phyloP scores from a whole-genome alignment of 352 stramenopile species.

The Peronospora farinosa region DNA sequence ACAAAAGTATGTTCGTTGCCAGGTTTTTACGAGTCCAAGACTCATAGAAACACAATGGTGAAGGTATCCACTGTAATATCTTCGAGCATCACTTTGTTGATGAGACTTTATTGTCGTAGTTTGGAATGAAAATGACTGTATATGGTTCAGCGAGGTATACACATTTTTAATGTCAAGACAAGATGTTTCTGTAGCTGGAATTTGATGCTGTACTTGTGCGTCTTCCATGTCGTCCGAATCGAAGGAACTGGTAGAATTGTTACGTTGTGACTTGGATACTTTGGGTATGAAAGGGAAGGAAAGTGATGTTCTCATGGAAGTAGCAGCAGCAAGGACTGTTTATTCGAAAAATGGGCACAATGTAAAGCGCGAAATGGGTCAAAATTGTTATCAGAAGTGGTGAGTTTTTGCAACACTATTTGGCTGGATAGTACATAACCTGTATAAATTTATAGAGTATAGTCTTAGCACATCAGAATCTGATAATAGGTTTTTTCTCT shows the following conservation, averaged over 20 bases:
- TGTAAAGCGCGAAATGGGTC: too few relatives aligned
- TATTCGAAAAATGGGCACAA: too few relatives aligned
- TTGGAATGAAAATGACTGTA: conserved; percentile 26
- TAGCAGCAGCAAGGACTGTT: too few relatives aligned
- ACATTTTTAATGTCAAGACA: conserved; percentile 9
- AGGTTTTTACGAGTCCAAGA: conserved; percentile 57
- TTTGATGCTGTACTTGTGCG: conserved; percentile 26
- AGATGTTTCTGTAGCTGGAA: conserved; percentile 12
- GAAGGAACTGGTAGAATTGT: conserved; percentile 24
- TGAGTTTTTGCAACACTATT: too few relatives aligned
- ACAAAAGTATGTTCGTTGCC: conserved; percentile 69
- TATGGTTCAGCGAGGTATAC: neutral
- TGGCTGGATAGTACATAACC: too few relatives aligned
- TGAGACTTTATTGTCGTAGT: conserved; percentile 50
- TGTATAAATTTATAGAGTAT: too few relatives aligned
- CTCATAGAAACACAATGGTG: conserved; percentile 50
- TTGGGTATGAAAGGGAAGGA: conserved; percentile 11
- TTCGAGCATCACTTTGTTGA: conserved; percentile 40
- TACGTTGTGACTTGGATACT: neutral
- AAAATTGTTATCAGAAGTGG: too few relatives aligned
- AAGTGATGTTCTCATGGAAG: conserved; percentile 7
- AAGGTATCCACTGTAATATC: conserved; percentile 51
- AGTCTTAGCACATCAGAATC: too few relatives aligned
- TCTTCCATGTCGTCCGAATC: conserved; percentile 21
- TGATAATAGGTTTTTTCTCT: too few relatives aligned